Percentiles rank a stretch among this genome's conserved stretches.
These are phyloP conservation scores for Echites panduratus DNA, from an alignment of 257 asterid genomes.

Conservation along the genomic window DNA sequence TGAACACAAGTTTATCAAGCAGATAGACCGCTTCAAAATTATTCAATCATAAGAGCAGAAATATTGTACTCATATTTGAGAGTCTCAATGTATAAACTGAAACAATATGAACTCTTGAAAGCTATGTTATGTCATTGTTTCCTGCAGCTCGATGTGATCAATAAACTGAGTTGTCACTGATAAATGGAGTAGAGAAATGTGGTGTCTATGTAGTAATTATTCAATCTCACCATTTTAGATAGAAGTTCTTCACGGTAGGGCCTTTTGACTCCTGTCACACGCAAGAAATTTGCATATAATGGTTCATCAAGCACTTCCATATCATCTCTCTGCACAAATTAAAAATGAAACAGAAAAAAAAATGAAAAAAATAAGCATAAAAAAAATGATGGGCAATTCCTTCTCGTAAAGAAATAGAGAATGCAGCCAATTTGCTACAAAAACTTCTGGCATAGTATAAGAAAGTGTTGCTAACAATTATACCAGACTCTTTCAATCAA, in stretches of 20 bases:
- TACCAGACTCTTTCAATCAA: not conserved
- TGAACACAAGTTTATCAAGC: no score
- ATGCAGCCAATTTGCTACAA: not conserved
- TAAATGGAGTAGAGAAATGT: not conserved
- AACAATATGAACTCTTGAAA: not conserved
- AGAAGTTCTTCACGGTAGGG: slow-evolving; percentile 58
- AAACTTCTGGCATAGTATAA: not conserved
- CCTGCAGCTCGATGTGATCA: not conserved
- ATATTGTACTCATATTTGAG: not conserved
- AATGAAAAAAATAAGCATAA: not conserved
- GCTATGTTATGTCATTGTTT: not conserved
- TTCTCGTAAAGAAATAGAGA: not conserved
- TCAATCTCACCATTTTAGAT: slow-evolving; percentile 43
- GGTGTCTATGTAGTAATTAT: not conserved
- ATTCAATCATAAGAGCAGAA: not conserved
- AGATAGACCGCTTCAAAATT: not conserved
- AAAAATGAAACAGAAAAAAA: not conserved
- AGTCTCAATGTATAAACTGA: not conserved
- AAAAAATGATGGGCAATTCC: not conserved
- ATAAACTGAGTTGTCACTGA: not conserved
- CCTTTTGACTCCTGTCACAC: slow-evolving; percentile 53
- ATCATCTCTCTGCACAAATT: slow-evolving; percentile 63
- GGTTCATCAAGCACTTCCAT: slow-evolving; percentile 83
- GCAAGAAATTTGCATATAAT: slow-evolving; percentile 56
- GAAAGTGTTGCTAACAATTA: not conserved